phyloP scores from a whole-genome alignment of 2,329 filamentous ascomycete genomes.

The Sporothrix mexicana region DNA sequence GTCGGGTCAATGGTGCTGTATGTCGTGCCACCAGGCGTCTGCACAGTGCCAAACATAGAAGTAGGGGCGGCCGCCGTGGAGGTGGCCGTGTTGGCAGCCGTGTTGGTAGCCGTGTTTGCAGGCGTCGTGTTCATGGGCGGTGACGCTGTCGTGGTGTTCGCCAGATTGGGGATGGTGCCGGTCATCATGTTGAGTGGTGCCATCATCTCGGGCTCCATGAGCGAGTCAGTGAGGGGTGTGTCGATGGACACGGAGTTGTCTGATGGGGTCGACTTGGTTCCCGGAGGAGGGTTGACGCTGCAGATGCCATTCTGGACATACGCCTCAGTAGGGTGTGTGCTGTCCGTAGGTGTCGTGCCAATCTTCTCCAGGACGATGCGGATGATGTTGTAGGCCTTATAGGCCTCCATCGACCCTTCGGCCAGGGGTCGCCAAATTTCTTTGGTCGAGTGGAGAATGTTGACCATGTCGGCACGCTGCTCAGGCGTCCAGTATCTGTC shows the following conservation, averaged over 20 bases:
- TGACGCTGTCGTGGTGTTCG: not conserved
- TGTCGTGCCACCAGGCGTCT: constrained; percentile 49
- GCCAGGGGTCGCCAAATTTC: constrained; percentile 81
- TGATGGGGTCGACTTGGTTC: constrained; percentile 23
- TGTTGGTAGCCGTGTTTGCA: not conserved
- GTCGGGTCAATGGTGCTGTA: constrained; percentile 55
- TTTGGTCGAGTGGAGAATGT: constrained; percentile 72
- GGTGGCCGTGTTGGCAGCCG: not conserved
- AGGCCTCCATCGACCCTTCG: constrained; percentile 84
- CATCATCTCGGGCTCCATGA: constrained; percentile 49
- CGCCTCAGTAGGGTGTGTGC: not conserved
- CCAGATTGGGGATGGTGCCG: constrained; percentile 42
- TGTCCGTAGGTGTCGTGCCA: constrained; percentile 44
- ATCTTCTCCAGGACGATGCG: constrained; percentile 84
- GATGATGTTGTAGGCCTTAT: constrained; percentile 82
- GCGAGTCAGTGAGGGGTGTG: constrained; percentile 40
- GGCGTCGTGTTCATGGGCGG: not conserved
- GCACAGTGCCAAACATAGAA: constrained; percentile 43
- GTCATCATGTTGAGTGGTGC: constrained; percentile 52
- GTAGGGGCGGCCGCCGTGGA: constrained; percentile 40
- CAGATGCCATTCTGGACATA: not conserved
- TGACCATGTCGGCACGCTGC: constrained; percentile 76
- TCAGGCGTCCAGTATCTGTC: constrained; percentile 61
- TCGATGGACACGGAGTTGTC: constrained; percentile 10
- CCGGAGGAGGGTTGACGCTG: not conserved